Conservation (phyloP, 495 filamentous ascomycete genomes). For the Podospora tetraspora region DNA sequence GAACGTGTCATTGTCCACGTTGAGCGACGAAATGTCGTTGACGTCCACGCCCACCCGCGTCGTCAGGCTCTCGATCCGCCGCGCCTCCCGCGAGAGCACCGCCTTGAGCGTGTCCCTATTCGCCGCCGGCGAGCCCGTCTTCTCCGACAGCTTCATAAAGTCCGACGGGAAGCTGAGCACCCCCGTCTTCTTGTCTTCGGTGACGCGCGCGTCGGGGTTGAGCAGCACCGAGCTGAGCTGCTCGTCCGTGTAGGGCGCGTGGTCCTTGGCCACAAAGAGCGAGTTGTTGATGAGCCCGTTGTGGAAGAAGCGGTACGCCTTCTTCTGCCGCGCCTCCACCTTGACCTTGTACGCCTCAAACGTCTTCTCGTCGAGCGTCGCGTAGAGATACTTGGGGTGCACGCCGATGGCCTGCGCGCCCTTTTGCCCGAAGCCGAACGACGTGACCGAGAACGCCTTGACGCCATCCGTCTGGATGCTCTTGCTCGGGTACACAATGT, state of each 20-base stretch:
- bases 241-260: slow-evolving; percentile 84
- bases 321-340: slow-evolving; percentile 90
- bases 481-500: slow-evolving; percentile 93
- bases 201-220: slow-evolving; percentile 88
- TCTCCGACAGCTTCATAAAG: slow-evolving; percentile 52
- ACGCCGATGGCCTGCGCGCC: slow-evolving; percentile 96
- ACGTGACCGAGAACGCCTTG: slow-evolving; percentile 97
- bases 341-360: slow-evolving; percentile 79
- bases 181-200: slow-evolving; percentile 73
- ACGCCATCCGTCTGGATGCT: slow-evolving; percentile 96
- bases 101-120: slow-evolving; percentile 64
- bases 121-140: slow-evolving; percentile 28
- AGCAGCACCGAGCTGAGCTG: slow-evolving; percentile 83
- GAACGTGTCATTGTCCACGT: slow-evolving; percentile 90
- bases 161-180: slow-evolving; percentile 65
- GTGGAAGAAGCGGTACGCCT: slow-evolving; percentile 96
- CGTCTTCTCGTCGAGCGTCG: slow-evolving; percentile 80
- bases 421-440: slow-evolving; percentile 99
- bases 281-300: slow-evolving; percentile 95
- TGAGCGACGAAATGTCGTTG: slow-evolving; percentile 76
- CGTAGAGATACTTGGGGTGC: slow-evolving; percentile 92
- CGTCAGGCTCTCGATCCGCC: slow-evolving; percentile 59
- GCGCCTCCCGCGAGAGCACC: slow-evolving; percentile 51
- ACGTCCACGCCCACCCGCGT: slow-evolving; percentile 91
- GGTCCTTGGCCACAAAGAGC: slow-evolving; percentile 90